These are phyloP conservation scores for Chytriomyces confervae DNA, from an alignment of 192 early-diverging fungal genomes.

Conservation along the genomic window DNA sequence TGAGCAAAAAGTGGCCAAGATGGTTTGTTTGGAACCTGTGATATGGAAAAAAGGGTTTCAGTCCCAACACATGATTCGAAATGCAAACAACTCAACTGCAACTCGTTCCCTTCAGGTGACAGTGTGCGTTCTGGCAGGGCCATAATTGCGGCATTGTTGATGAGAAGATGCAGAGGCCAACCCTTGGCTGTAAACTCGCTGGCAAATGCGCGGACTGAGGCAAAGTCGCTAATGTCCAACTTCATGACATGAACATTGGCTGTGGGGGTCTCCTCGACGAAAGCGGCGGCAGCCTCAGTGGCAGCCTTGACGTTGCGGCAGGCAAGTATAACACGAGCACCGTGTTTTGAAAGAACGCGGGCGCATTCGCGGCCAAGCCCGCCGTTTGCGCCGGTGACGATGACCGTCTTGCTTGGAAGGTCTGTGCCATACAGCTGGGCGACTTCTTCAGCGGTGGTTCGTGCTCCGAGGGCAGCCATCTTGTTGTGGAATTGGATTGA, in stretches of 20 bases:
- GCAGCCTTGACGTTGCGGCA: slow-evolving; percentile 28
- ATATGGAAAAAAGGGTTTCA: not conserved
- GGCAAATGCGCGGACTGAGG: slow-evolving; percentile 46
- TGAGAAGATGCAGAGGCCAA: slow-evolving; percentile 32
- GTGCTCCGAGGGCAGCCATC: not conserved
- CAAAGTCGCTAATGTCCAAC: slow-evolving; percentile 44
- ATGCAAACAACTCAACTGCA: slow-evolving; percentile 61
- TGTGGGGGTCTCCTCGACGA: slow-evolving; percentile 9
- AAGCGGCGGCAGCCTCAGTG: slow-evolving; percentile 33
- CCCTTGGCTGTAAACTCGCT: slow-evolving; percentile 31
- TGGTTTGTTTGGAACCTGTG: slow-evolving; percentile 39
- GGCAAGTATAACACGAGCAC: slow-evolving; percentile 25
- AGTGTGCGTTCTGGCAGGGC: slow-evolving; percentile 42
- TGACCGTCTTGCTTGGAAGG: slow-evolving; percentile 27
- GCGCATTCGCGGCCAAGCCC: slow-evolving; percentile 29
- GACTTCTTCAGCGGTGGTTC: slow-evolving; percentile 17
- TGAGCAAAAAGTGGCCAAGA: slow-evolving; percentile 54
- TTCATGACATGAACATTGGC: slow-evolving; percentile 28
- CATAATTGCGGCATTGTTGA: slow-evolving; percentile 51
- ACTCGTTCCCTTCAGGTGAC: slow-evolving; percentile 62
- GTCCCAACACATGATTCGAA: not conserved
- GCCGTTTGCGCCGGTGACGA: slow-evolving; percentile 38
- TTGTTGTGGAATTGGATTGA: not conserved
- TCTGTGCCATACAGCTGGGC: not conserved
- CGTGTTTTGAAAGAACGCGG: slow-evolving; percentile 16